Percentiles rank a stretch among this genome's conserved stretches.
Evolutionary conservation across 495 filamentous ascomycete species (phyloP).

Genomic region (Lepraria neglecta): DNA sequence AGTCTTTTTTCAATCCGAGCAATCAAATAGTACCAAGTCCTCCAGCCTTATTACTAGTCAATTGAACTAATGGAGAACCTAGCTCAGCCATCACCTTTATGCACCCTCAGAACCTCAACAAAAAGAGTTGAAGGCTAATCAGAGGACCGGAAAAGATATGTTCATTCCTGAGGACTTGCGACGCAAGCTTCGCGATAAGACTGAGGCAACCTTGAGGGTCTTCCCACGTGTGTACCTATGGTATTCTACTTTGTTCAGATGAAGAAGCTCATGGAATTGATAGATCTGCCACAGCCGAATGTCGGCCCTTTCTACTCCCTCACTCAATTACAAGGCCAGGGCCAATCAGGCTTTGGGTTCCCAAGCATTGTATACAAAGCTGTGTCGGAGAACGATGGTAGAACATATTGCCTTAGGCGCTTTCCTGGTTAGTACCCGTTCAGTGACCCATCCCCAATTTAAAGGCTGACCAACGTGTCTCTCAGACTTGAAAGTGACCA

Average conservation of each 20-base stretch:
- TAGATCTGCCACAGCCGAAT: slow-evolving; percentile 58
- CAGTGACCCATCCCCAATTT: slow-evolving; percentile 14
- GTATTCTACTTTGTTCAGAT: neutral
- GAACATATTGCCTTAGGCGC: slow-evolving; percentile 73
- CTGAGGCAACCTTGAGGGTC: slow-evolving; percentile 75
- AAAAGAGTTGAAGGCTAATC: slow-evolving; percentile 71
- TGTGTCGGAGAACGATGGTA: slow-evolving; percentile 78
- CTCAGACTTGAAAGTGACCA: slow-evolving; percentile 65
- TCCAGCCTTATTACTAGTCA: slow-evolving; percentile 59
- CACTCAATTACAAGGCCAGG: slow-evolving; percentile 84
- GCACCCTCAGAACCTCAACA: slow-evolving; percentile 77
- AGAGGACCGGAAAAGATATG: slow-evolving; percentile 78
- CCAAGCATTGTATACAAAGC: slow-evolving; percentile 94
- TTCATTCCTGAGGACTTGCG: slow-evolving; percentile 80
- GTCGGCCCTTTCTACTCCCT: slow-evolving; percentile 87
- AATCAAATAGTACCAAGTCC: slow-evolving; percentile 18
- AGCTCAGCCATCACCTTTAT: slow-evolving; percentile 90
- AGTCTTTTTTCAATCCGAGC: slow-evolving; percentile 13
- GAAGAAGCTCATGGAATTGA: slow-evolving; percentile 3
- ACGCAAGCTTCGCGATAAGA: slow-evolving; percentile 83
- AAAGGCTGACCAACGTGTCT: slow-evolving; percentile 28
- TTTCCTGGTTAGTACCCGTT: slow-evolving; percentile 57
- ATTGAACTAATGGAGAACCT: slow-evolving; percentile 20
- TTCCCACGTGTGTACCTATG: slow-evolving; percentile 59
- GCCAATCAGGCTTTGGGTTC: slow-evolving; percentile 69